Base-by-base conservation (phyloP, 768 basidiomycete genomes). In the Tremella yokohamensis region DNA sequence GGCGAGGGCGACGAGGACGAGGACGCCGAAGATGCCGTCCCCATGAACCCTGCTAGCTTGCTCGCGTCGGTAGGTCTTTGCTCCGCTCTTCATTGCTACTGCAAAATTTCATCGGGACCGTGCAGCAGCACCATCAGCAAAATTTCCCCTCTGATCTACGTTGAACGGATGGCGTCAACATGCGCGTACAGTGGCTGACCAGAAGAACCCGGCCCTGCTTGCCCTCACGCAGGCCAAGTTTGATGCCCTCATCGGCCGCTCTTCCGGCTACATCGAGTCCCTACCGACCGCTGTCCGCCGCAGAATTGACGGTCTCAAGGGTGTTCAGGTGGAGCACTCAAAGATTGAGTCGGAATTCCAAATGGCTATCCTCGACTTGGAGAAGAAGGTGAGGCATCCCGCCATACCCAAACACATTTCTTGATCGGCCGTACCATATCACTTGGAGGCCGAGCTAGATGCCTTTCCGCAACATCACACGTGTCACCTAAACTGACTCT, bases 291-390 rank as follows among this genome's bases (percentile, higher is more conserved):
- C 87, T 44, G 84, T 93, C 70, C 88, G 88, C 79, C 81, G 84
- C 77, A 88, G 85, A 69, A 79, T 99, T 68, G 89, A 93, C 79
- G 94, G 85, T 15, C 81, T 99, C 73, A 94, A 96, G 77, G 94
- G 93, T 52, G 82, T 99, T 44, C 94, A 97, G 78, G 84, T 84
- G 68, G 86, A 90, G 79, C 91, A 96, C 77, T 84, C 86, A 65
- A 87, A 90, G 68, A 82, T 97, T 44, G 90, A 96, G 75, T 87
- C 87, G 69, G 84, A 91, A 81, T 90, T 93, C 82, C 96, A 97
- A 79, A 84, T 86, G 73, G 94, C 97, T 77, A 90, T 92, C 70
- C 81, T 96, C 47, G 90, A 93, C 77, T 82, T 98, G 55, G 93
- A 98, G 82, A 90, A 92, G 80, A 96, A 94, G 82, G 91, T 89